Evolutionary conservation across 805 yeast species (phyloP), one percentile per base, ranked within the genome.

Genomic region (baker's yeast (Saccharomyces cerevisiae)): DNA sequence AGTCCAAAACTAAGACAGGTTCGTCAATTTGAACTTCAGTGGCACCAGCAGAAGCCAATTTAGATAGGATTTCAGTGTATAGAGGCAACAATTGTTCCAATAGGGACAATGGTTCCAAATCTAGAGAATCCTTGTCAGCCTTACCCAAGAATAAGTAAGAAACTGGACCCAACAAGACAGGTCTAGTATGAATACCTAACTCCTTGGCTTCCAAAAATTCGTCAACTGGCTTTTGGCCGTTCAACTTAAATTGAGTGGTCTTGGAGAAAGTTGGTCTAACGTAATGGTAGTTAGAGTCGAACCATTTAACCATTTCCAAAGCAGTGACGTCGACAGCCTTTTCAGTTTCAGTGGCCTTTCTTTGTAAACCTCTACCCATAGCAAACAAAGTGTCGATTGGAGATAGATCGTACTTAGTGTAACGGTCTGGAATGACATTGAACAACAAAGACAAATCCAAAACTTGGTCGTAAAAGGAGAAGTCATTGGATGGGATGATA

Each of bases 351-450:
- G 95, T 87, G 63, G 96, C 96, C 76, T 87, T 85, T 79, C 94
- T 89, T 81, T 94, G 99, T 75, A 94, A 82, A 85, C 99, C 99
- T 84, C 99, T 90, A 78, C 98, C 99, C 98, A 94, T 94, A 71
- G 99, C 99, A 74, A 94, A 94, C 70, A 88, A 78, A 60, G 89
- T 88, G 77, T 94, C 99, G 65, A 94, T 80, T 73, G 89, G 85
- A 63, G 89, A 82, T 73, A 94, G 83, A 69, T 85, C 83, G 78
- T 79, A 89, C 81, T 94, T 87, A 77, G 92, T 79, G 85, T 94
- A 94, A 78, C 98, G 87, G 69, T 89, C 95, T 73, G 99, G 99
- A 73, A 94, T 82, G 66, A 85, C 97, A 72, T 94, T 94, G 86
- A 94, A 90, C 72, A 92, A 78, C 63, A 89, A 77, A 55, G 97